phyloP scores from a whole-genome alignment of 208 protist genomes.

The Trypanosoma brucei region DNA sequence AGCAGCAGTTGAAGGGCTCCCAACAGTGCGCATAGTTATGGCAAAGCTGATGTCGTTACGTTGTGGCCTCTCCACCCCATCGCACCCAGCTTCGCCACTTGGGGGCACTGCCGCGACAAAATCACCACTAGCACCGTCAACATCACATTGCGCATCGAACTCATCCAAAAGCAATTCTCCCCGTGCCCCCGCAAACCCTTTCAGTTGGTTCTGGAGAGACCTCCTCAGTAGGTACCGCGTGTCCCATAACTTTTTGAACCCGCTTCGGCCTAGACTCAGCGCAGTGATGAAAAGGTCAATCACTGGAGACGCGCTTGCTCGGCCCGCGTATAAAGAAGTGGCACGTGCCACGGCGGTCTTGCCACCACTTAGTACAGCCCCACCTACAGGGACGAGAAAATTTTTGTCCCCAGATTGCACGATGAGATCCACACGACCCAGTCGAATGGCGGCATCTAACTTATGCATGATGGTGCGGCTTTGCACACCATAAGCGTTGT shows the following conservation, averaged over 20 bases:
- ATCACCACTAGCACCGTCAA: not conserved
- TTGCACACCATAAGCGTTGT: slow-evolving; percentile 99
- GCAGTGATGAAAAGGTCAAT: slow-evolving; percentile 97
- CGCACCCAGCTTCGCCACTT: not conserved
- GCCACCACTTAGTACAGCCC: slow-evolving; percentile 38
- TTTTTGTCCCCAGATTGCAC: slow-evolving; percentile 99
- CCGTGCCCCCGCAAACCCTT: slow-evolving; percentile 42
- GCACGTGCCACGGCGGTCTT: slow-evolving; percentile 35
- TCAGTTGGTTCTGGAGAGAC: slow-evolving; percentile 33
- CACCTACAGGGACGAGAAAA: slow-evolving; percentile 98
- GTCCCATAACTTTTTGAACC: slow-evolving; percentile 72
- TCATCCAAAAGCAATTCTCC: slow-evolving; percentile 50
- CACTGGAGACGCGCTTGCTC: slow-evolving; percentile 88
- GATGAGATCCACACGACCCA: slow-evolving; percentile 90
- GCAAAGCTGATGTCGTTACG: slow-evolving; percentile 86
- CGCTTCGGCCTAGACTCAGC: slow-evolving; percentile 87
- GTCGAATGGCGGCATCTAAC: slow-evolving; percentile 63
- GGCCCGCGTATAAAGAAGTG: slow-evolving; percentile 83
- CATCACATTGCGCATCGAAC: slow-evolving; percentile 5
- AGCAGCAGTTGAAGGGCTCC: slow-evolving; percentile 17
- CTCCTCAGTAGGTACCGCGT: slow-evolving; percentile 61
- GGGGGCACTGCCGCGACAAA: too few relatives aligned
- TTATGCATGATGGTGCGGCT: slow-evolving; percentile 67
- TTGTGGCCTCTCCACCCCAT: not conserved
- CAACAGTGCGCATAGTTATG: slow-evolving; percentile 51